These are phyloP conservation scores for Chenopodium suecicum DNA, from an alignment of 148 eudicot genomes.

Conservation along the genomic window DNA sequence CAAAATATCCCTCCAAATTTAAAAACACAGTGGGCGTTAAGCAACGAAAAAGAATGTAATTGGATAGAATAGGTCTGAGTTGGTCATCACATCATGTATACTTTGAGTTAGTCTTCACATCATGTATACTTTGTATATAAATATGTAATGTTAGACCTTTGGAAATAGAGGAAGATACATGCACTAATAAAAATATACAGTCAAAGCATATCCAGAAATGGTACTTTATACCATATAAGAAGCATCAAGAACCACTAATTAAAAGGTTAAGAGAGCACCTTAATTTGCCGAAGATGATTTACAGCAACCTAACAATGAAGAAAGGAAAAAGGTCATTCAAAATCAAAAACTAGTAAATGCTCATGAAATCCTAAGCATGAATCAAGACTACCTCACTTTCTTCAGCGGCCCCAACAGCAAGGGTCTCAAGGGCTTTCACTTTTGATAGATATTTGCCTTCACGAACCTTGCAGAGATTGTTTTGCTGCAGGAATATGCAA, in stretches of 20 bases:
- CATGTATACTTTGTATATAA: not conserved
- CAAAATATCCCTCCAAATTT: not conserved
- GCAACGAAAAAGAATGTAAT: not conserved
- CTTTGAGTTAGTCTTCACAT: not conserved
- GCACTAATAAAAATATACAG: not conserved
- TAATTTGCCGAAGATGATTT: conserved; percentile 69
- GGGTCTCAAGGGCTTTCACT: conserved; percentile 76
- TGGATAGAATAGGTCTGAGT: not conserved
- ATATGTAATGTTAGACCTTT: not conserved
- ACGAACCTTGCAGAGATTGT: conserved; percentile 59
- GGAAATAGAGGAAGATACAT: not conserved
- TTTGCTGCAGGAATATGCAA: conserved; percentile 59
- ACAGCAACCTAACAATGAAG: conserved; percentile 52
- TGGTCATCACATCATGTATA: too few species aligned
- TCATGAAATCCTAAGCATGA: not conserved
- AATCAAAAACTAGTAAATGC: not conserved
- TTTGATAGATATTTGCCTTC: conserved; percentile 74
- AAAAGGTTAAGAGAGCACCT: conserved; percentile 48
- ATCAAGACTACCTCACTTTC: conserved; percentile 71
- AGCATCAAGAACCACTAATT: conserved; percentile 14
- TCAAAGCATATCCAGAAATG: conserved; percentile 6
- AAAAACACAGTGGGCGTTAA: not conserved
- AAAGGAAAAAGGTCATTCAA: conserved; percentile 1
- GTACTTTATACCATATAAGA: not conserved
- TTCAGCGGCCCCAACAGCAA: conserved; percentile 73